Conservation (phyloP, 768 basidiomycete species). For the Lactarius evosmus region DNA sequence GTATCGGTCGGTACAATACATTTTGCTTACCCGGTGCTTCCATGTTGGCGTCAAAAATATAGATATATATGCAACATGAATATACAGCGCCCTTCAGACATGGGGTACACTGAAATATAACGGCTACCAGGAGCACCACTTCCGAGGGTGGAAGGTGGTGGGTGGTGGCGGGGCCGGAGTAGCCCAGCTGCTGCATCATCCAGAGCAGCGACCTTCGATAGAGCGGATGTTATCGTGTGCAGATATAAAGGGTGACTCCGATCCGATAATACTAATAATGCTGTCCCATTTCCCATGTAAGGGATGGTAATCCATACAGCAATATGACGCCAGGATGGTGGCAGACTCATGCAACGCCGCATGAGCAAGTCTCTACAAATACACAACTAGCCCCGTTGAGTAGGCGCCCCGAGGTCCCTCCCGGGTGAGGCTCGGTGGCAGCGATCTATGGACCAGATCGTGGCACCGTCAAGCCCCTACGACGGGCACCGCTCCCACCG, state of each 20-base stretch:
- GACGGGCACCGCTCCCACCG: neutral
- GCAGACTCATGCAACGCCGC: neutral
- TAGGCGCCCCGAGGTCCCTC: neutral
- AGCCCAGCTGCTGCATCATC: neutral
- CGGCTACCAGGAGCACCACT: neutral
- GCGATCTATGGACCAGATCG: conserved; percentile 15
- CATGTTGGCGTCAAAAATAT: neutral
- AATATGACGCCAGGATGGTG: neutral
- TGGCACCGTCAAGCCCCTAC: conserved; percentile 6
- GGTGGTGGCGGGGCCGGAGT: neutral
- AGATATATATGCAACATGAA: neutral
- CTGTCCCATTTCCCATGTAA: conserved; percentile 10
- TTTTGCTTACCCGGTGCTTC: neutral
- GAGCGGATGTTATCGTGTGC: neutral
- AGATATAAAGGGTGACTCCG: neutral
- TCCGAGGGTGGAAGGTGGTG: neutral
- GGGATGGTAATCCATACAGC: conserved; percentile 13
- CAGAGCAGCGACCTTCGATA: neutral
- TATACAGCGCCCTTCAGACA: neutral
- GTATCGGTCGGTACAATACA: neutral
- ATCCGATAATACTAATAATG: conserved; percentile 15
- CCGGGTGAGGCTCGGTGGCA: neutral
- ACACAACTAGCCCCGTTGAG: neutral
- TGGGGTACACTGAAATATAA: neutral
- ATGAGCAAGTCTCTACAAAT: conserved; percentile 4